These are phyloP conservation scores for Chytriomyces sp. DNA, from an alignment of 192 early-diverging fungal species.

Conservation along the genomic window DNA sequence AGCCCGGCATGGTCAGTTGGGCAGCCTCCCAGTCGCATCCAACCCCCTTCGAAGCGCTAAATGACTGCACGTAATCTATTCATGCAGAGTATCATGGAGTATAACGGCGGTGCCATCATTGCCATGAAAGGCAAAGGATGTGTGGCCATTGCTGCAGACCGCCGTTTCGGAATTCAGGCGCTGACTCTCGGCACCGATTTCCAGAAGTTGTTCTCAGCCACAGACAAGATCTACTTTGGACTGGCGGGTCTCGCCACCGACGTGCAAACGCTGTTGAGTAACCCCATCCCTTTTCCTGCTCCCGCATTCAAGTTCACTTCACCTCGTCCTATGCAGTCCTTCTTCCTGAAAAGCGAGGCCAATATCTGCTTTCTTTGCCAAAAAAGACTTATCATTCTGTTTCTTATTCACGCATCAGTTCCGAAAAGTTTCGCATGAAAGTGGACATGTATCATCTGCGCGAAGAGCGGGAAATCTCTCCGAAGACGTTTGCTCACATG, in stretches of 20 bases:
- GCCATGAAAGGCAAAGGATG: slow-evolving; percentile 99
- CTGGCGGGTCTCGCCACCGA: slow-evolving; percentile 96
- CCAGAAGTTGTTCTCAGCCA: slow-evolving; percentile 89
- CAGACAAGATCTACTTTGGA: slow-evolving; percentile 85
- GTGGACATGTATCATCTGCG: slow-evolving; percentile 94
- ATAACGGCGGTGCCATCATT: slow-evolving; percentile 93
- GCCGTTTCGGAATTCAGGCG: slow-evolving; percentile 88
- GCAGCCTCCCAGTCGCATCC: no score
- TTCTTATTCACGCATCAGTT: slow-evolving; percentile 49
- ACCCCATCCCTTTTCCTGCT: not conserved
- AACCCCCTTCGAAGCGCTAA: not conserved
- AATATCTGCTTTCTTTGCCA: no score
- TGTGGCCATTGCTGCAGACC: slow-evolving; percentile 96
- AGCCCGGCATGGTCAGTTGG: no score
- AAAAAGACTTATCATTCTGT: no score
- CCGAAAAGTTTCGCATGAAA: slow-evolving; percentile 89
- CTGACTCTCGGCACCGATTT: slow-evolving; percentile 95
- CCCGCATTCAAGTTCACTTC: not conserved
- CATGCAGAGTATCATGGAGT: slow-evolving; percentile 75
- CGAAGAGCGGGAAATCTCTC: slow-evolving; percentile 95
- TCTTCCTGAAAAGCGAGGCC: not conserved
- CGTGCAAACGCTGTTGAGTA: slow-evolving; percentile 87
- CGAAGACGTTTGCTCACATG: slow-evolving; percentile 89
- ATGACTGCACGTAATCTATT: slow-evolving; percentile 2
- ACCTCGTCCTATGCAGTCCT: not conserved